Evolutionary conservation across 192 early-diverging fungal genomes (phyloP), one percentile per base, ranked within the genome.

Genomic region (Rhizophagus prolifer): DNA sequence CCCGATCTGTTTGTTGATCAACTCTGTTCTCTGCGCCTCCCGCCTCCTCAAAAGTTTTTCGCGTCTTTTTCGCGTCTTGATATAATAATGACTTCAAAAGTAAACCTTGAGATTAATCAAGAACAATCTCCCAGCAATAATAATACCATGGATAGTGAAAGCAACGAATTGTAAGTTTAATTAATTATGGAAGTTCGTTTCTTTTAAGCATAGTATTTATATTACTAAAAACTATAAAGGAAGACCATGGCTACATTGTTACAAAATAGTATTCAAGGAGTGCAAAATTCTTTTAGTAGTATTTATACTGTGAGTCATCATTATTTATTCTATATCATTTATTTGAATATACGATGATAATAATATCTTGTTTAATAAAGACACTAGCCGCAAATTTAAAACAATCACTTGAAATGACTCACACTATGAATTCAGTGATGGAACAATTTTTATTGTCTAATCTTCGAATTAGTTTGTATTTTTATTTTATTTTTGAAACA

Each of bases 361-460:
- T 72, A 58, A 58, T 28, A 31, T 59, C 1, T 25, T 54, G 19
- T 38, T 68, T 21, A 13, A 44, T 4, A 23, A 25, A 85, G 84
- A 77, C 81, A 2, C 68, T 85, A 70, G 78, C 80, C 0, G 77
- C 71, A n/a, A 82, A 78, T 60, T 60, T 85, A 13, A 73, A 80
- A 67, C 79, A 79, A 47, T 81, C 79, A 61, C 66, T 85, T 61
- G 81, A 85, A 41, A 85, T 85, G 81, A 81, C 79, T n/a, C 75
- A 82, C 23, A 62, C 76, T 1, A 82, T 85, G 81, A 85, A 80
- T 47, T 70, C 72, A n/a, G 78, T 81, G 75, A 78, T 81, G 78
- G 81, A 85, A 9, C 59, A 82, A 58, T 72, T 82, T 30, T 77
- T 84, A 28, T 68, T 79, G 44, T 73, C 74, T 23, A 84, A 81